These are phyloP conservation scores for Microcos paniculata DNA, from an alignment of 345 rosid genomes.

Conservation along the genomic window DNA sequence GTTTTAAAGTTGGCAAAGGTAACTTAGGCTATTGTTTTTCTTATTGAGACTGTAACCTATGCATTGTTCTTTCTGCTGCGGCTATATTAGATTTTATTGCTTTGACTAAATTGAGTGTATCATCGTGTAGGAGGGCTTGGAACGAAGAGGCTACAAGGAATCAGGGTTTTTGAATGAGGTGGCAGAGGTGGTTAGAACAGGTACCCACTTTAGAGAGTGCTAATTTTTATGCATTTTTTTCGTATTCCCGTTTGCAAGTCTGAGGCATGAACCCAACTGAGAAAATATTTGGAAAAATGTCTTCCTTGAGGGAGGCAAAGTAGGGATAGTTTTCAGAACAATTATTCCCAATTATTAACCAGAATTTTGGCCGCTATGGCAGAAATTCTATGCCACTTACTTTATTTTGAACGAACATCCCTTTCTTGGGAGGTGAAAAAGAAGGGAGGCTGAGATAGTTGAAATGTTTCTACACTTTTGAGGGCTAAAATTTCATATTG, in stretches of 20 bases:
- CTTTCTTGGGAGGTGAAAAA: background rate
- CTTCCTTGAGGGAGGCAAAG: too few relatives aligned
- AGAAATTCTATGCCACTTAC: background rate
- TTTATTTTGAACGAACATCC: background rate
- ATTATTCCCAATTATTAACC: too few relatives aligned
- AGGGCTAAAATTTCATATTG: background rate
- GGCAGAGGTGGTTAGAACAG: conserved; percentile 85
- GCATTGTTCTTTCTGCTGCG: background rate
- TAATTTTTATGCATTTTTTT: background rate
- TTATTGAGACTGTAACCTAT: background rate
- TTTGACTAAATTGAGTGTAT: background rate
- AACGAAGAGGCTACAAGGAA: conserved; percentile 95
- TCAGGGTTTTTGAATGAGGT: conserved; percentile 81
- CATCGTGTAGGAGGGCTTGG: conserved; percentile 78
- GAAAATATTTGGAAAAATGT: too few relatives aligned
- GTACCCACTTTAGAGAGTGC: conserved; percentile 30
- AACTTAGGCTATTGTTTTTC: conserved; percentile 7
- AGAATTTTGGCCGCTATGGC: too few relatives aligned
- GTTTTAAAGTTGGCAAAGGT: conserved; percentile 85
- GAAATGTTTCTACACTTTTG: background rate
- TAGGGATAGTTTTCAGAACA: too few relatives aligned
- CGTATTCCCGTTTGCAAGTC: background rate
- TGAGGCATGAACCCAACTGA: background rate
- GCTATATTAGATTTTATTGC: background rate
- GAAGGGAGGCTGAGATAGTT: background rate